Base-by-base conservation (phyloP, 202 grass and related monocot genomes). In the Saccharum hybrid region DNA sequence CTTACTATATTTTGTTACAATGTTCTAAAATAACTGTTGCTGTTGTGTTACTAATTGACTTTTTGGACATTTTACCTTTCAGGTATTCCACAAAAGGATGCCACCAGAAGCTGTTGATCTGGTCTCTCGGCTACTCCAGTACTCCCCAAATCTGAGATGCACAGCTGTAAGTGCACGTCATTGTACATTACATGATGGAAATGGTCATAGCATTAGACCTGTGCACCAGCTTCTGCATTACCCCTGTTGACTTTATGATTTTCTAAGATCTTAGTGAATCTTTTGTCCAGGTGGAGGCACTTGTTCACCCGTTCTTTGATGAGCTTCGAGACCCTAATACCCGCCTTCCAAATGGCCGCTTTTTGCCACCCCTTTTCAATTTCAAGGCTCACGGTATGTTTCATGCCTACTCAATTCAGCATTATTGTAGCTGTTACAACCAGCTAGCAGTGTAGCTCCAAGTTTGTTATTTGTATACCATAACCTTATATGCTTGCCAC, bases 91-190 rank as follows among this genome's bases (percentile, higher is more conserved):
- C 81, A 98, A 98, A 82, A 91, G 90, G 83, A 88, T 91, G 91
- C 96, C 96, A 0, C 89, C 92, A 36, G 96, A 98, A 87, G 92
- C 95, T 18, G 95, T 98, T 57, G 95, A 98, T 86, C 92, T 98
- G 34, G 95, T 98, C 65, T 98, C 96, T 72, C 89, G 96, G 60
- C 90, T 98, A 49, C 95, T 98, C 71, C 95, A 95, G 63, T 95
- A 98, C 89, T 98, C 95, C 9, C 95, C 92, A 51, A 94, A 90
- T 76, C 81, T 95, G 33, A 84, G 95, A 71, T 91, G 90, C 85
- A 95, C 88, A 68, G 92, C 92, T 85, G 95, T 98, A 82, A 93
- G 95, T 95, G 71, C 74, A 81, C 66, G 18, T 62, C 18, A 54
- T 12, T 86, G 18, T 66, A 46, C 41, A 71, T 82, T 56, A 30